Evolutionary conservation across 129 eudicot genomes (phyloP).

Genomic region (Chrysanthemum makinoi): DNA sequence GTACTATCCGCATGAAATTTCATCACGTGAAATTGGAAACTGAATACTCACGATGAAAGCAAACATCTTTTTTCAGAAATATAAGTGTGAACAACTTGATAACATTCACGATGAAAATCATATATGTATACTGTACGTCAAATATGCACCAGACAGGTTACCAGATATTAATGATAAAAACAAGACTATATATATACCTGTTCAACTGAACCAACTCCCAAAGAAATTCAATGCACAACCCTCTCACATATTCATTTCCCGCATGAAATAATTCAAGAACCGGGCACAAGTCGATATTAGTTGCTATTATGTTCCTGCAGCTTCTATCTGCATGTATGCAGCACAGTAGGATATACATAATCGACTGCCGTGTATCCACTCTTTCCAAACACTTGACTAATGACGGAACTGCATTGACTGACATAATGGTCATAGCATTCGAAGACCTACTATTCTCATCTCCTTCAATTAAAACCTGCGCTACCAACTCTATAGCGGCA

Average conservation of each 20-base stretch:
- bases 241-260: slow-evolving; percentile 67
- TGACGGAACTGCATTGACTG: slow-evolving; percentile 55
- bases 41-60: no score
- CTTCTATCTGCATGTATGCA: slow-evolving; percentile 60
- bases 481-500: slow-evolving; percentile 71
- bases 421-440: slow-evolving; percentile 46
- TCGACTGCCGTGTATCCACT: slow-evolving; percentile 54
- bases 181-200: slow-evolving; percentile 49
- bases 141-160: not conserved
- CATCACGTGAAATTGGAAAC: no score
- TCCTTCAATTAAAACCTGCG: slow-evolving; percentile 55
- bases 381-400: slow-evolving; percentile 51
- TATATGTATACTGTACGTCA: not conserved
- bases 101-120: no score
- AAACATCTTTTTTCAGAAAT: no score
- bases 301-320: slow-evolving; percentile 65
- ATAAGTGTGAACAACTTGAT: no score
- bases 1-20: not conserved
- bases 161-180: not conserved
- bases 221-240: slow-evolving; percentile 73
- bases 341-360: slow-evolving; percentile 52
- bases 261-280: slow-evolving; percentile 82
- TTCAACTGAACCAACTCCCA: slow-evolving; percentile 66
- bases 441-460: slow-evolving; percentile 50
- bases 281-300: slow-evolving; percentile 54